Evolutionary conservation across 2,329 filamentous ascomycete species (phyloP).

Genomic region (Nemania serpens): DNA sequence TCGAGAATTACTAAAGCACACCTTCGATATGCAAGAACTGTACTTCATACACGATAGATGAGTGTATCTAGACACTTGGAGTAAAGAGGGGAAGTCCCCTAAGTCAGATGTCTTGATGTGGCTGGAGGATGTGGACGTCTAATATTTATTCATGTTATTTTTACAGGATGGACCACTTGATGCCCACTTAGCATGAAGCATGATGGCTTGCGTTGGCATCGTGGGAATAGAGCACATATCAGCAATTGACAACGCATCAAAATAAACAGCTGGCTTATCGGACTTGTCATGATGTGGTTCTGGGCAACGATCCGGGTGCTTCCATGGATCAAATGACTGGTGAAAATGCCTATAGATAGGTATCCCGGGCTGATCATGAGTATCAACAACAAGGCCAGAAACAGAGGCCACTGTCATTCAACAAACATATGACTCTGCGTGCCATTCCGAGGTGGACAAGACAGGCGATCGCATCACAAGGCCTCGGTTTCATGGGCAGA

Average conservation of each 20-base stretch:
- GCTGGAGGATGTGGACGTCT: slow-evolving; percentile 12
- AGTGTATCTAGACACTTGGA: neutral
- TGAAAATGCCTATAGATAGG: slow-evolving; percentile 24
- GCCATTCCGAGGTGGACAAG: slow-evolving; percentile 16
- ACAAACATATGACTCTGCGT: slow-evolving; percentile 1
- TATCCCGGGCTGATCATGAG: slow-evolving; percentile 24
- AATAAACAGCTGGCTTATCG: slow-evolving; percentile 18
- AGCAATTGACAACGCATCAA: slow-evolving; percentile 30
- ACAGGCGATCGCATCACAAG: slow-evolving; percentile 17
- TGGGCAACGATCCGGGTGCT: slow-evolving; percentile 16
- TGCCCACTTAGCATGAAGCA: slow-evolving; percentile 10
- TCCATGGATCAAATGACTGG: slow-evolving; percentile 24
- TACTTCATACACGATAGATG: neutral
- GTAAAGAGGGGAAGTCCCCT: slow-evolving; percentile 1
- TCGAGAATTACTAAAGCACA: neutral
- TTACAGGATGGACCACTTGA: slow-evolving; percentile 11
- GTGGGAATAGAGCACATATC: slow-evolving; percentile 14
- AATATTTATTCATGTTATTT: slow-evolving; percentile 11
- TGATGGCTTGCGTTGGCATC: slow-evolving; percentile 13
- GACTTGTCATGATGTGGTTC: slow-evolving; percentile 10
- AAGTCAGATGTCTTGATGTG: slow-evolving; percentile 16
- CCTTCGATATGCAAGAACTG: no score
- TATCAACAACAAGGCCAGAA: no score
- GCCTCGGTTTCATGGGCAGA: slow-evolving; percentile 6
- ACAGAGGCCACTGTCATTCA: slow-evolving; percentile 13